Conservation (phyloP, 2,329 filamentous ascomycete species). For the Fusarium ambrosium region DNA sequence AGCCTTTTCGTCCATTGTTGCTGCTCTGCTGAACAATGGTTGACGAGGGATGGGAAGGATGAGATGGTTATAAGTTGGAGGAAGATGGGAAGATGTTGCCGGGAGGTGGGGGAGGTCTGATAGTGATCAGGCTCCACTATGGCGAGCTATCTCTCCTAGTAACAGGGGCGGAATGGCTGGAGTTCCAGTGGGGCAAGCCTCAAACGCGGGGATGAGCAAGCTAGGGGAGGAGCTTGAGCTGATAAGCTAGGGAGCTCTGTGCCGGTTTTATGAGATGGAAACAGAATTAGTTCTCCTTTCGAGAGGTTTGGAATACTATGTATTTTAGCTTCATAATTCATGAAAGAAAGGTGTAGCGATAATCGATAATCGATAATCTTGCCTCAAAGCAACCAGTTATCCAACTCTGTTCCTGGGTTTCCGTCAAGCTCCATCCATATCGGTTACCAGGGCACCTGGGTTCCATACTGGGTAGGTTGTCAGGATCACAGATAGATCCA, state of each 20-base stretch:
- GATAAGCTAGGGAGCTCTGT: not conserved
- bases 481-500: not conserved
- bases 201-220: not conserved
- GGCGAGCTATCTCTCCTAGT: slow-evolving; percentile 17
- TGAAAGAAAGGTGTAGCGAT: too few relatives aligned
- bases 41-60: not conserved
- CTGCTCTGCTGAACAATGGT: slow-evolving; percentile 9
- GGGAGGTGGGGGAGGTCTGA: slow-evolving; percentile 17
- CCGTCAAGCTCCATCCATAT: not conserved
- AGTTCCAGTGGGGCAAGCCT: slow-evolving; percentile 10
- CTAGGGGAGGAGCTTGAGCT: not conserved
- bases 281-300: not conserved
- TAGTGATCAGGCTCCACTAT: slow-evolving; percentile 40
- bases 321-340: not conserved
- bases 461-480: not conserved
- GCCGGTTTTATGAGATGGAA: not conserved
- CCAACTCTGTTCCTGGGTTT: too few relatives aligned
- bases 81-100: not conserved
- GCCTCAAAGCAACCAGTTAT: not conserved
- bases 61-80: not conserved
- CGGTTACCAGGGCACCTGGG: not conserved
- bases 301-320: not conserved
- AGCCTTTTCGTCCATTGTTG: slow-evolving; percentile 56
- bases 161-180: slow-evolving; percentile 2
- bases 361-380: not conserved